Evolutionary conservation across 768 basidiomycete genomes (phyloP).

Genomic region (Russula emetica): DNA sequence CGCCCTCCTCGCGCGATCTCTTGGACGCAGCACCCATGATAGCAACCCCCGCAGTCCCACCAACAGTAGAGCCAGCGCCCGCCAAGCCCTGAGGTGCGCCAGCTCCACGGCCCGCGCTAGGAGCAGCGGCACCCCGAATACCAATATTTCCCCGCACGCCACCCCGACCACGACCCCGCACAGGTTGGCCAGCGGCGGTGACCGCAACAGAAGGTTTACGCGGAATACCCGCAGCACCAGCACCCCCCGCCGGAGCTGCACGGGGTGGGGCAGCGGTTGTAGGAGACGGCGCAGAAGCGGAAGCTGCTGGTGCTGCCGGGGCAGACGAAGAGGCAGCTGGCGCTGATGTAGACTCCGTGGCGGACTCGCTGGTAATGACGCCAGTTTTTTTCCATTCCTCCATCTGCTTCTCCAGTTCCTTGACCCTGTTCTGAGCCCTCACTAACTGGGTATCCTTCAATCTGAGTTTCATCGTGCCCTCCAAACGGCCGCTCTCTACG

Average conservation of each 20-base stretch:
- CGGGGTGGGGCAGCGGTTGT: conserved; percentile 28
- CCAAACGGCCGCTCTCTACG: conserved; percentile 64
- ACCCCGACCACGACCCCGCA: conserved; percentile 27
- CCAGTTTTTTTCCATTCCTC: conserved; percentile 53
- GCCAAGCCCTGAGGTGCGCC: conserved; percentile 9
- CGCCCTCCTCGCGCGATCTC: conserved; percentile 27
- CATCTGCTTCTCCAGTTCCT: conserved; percentile 64
- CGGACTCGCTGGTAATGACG: conserved; percentile 33
- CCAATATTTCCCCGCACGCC: conserved; percentile 7
- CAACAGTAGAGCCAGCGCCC: neutral
- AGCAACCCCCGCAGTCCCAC: conserved; percentile 10
- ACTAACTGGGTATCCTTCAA: conserved; percentile 70
- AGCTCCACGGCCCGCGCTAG: conserved; percentile 13
- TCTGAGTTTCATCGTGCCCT: conserved; percentile 55
- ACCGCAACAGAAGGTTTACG: conserved; percentile 14
- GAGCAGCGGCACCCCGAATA: conserved; percentile 25
- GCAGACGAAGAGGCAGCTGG: conserved; percentile 20
- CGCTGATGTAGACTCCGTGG: neutral
- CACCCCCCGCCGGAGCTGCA: neutral
- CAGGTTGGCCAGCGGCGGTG: neutral
- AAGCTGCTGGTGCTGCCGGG: conserved; percentile 29
- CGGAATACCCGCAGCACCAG: neutral
- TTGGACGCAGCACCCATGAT: conserved; percentile 28
- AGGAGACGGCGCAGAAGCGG: conserved; percentile 33
- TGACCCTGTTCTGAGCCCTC: conserved; percentile 54